A percentile compares a stretch with the other conserved stretches of the same genome.
Conservation (phyloP, 176 grass and related monocot genomes). For the Musa acuminata region DNA sequence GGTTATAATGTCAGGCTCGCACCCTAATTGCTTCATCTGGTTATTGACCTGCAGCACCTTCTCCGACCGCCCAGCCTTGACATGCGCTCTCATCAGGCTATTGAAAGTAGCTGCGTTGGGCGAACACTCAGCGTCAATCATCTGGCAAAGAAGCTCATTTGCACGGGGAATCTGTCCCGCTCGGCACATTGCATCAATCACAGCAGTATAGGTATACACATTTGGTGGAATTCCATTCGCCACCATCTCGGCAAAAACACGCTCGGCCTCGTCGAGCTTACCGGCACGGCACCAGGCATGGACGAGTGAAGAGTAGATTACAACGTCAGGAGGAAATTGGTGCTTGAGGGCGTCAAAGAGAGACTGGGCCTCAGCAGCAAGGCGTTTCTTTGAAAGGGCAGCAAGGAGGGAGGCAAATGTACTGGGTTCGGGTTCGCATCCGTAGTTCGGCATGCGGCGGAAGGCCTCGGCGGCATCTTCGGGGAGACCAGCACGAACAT, state of each 20-base stretch:
- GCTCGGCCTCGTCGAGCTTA: constrained; percentile 56
- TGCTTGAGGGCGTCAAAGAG: constrained; percentile 60
- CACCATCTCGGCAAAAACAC: constrained; percentile 58
- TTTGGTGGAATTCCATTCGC: constrained; percentile 55
- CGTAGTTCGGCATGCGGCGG: constrained; percentile 59
- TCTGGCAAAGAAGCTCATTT: constrained; percentile 72
- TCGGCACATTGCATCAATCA: constrained; percentile 90
- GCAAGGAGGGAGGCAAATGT: constrained; percentile 49
- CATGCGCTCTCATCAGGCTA: constrained; percentile 55
- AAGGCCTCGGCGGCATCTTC: constrained; percentile 54
- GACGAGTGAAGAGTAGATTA: constrained; percentile 62
- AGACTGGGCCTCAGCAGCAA: constrained; percentile 54
- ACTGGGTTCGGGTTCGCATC: constrained; percentile 35
- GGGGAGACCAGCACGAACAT: constrained; percentile 48
- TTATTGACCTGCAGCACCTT: constrained; percentile 90
- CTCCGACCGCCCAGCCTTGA: constrained; percentile 60
- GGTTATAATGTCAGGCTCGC: constrained; percentile 72
- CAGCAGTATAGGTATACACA: constrained; percentile 78
- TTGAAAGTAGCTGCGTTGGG: constrained; percentile 78
- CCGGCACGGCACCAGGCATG: constrained; percentile 73
- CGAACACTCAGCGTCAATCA: constrained; percentile 61
- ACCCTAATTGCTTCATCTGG: constrained; percentile 72
- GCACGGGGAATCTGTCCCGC: constrained; percentile 70
- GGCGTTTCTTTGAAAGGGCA: constrained; percentile 66
- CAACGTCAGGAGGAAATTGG: constrained; percentile 57